Evolutionary conservation across 306 rosid species (phyloP).

Genomic region (Cucurbita ficifolia): DNA sequence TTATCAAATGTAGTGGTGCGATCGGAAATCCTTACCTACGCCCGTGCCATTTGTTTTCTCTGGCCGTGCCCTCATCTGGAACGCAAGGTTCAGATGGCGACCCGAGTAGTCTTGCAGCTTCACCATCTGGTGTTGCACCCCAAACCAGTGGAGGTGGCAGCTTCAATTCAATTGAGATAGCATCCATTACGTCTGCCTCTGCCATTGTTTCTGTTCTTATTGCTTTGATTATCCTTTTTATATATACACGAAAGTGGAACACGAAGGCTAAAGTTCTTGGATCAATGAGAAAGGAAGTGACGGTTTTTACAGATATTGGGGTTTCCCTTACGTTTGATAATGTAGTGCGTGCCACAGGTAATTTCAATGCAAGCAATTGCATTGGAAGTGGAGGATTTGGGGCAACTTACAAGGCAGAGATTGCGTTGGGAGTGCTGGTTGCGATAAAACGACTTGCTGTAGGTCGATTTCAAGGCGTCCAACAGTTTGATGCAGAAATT

Average conservation of each 20-base stretch:
- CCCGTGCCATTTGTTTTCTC: conserved; percentile 36
- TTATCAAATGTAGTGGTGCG: conserved; percentile 63
- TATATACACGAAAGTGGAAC: conserved; percentile 74
- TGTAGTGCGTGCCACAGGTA: conserved; percentile 68
- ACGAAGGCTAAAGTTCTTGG: conserved; percentile 53
- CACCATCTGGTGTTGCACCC: conserved; percentile 20
- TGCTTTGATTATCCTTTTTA: conserved; percentile 49
- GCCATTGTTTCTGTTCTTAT: conserved; percentile 81
- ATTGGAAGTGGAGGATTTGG: conserved; percentile 97
- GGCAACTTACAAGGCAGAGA: conserved; percentile 85
- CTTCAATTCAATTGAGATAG: conserved; percentile 79
- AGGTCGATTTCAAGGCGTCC: conserved; percentile 84
- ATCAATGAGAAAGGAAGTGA: conserved; percentile 58
- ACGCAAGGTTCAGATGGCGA: conserved; percentile 29
- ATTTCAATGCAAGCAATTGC: conserved; percentile 72
- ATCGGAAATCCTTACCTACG: conserved; percentile 54
- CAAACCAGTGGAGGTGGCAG: conserved; percentile 14
- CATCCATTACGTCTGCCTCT: conserved; percentile 85
- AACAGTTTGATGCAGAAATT: conserved; percentile 78
- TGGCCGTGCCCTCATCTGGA: conserved; percentile 30
- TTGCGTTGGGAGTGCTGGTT: conserved; percentile 42
- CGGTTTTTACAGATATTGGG: conserved; percentile 58
- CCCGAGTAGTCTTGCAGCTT: conserved; percentile 20
- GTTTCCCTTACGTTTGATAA: conserved; percentile 59
- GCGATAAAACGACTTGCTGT: conserved; percentile 83